Conservation (phyloP, 2,329 filamentous ascomycete genomes). For the Aspergillus sojae region DNA sequence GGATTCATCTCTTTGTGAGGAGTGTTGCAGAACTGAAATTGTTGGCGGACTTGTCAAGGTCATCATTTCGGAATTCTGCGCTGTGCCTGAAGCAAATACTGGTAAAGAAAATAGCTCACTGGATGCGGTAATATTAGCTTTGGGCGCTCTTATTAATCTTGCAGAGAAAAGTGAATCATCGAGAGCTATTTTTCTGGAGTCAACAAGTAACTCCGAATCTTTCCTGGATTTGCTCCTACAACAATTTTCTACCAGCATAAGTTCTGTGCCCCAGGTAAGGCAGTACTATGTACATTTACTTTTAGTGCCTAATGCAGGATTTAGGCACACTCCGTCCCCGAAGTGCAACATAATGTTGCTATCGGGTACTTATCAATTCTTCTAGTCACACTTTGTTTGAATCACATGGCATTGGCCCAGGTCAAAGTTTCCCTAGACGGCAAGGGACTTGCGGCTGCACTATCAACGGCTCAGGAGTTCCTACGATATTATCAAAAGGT, state of each 20-base stretch:
- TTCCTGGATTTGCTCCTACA: slow-evolving; percentile 63
- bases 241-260: slow-evolving; percentile 69
- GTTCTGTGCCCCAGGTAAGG: slow-evolving; percentile 68
- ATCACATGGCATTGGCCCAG: slow-evolving; percentile 46
- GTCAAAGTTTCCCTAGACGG: slow-evolving; percentile 50
- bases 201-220: slow-evolving; percentile 38
- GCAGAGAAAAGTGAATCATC: slow-evolving; percentile 73
- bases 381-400: slow-evolving; percentile 76
- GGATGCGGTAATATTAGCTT: slow-evolving; percentile 73
- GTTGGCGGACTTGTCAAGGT: slow-evolving; percentile 41
- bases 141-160: slow-evolving; percentile 86
- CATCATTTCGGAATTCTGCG: slow-evolving; percentile 35
- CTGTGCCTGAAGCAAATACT: slow-evolving; percentile 31
- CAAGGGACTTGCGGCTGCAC: slow-evolving; percentile 52
- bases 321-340: slow-evolving; percentile 61
- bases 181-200: slow-evolving; percentile 52
- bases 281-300: slow-evolving; percentile 11
- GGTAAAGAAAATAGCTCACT: slow-evolving; percentile 58
- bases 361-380: slow-evolving; percentile 85
- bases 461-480: slow-evolving; percentile 65
- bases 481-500: slow-evolving; percentile 62
- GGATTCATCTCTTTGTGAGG: slow-evolving; percentile 66
- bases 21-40: slow-evolving; percentile 58
- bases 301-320: slow-evolving; percentile 15
- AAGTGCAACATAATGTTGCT: slow-evolving; percentile 77